Base-by-base conservation (phyloP, 2,329 filamentous ascomycete genomes). In the Sclerotinia minor region DNA sequence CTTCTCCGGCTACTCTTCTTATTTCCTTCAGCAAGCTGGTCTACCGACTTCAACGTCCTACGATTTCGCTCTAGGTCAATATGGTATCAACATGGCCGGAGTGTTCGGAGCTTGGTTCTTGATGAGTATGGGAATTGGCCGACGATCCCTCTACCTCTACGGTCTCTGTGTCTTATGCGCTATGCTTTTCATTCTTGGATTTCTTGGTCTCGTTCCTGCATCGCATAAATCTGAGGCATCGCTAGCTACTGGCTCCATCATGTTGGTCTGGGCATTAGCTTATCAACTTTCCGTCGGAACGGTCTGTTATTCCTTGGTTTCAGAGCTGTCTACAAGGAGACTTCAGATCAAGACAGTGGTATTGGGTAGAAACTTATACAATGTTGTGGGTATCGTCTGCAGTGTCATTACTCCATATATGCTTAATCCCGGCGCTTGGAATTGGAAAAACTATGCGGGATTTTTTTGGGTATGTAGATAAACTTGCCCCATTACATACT, bases 341-440 rank as follows among this genome's bases (percentile, higher is more conserved):
- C 83, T 97, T 45, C 90, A 94, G 76, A 94, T 96, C 81, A 97
- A 97, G 82, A 96, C 94, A 0, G 90, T 96, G 29, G 93, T 95
- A 0, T 84, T 97, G 2, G 92, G 91, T 1, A 89, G 93, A 67
- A 91, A 92, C 73, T 81, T 92, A 50, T 71, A 69, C 21, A 87
- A 85, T 82, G 94, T 95, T 75, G 81, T 96, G 63, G 90, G 86
- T 71, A 96, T 97, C 72, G 80, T 96, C 74, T 92, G 88, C 76
- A 89, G 87, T 63, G 89, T 96, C 5, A 79, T 97, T 52, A 96
- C 92, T 0, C 93, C 93, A 0, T 96, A 96, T 80, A 97, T 97
- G 93, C 84, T 96, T 53, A 97, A 97, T 80, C 92, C 93, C 0
- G 84, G 83, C 1, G 90, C 87, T 0, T 97, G 94, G 93, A 82